These are phyloP conservation scores for Jaltomata sinuosa DNA, from an alignment of 257 asterid genomes.

Conservation along the genomic window DNA sequence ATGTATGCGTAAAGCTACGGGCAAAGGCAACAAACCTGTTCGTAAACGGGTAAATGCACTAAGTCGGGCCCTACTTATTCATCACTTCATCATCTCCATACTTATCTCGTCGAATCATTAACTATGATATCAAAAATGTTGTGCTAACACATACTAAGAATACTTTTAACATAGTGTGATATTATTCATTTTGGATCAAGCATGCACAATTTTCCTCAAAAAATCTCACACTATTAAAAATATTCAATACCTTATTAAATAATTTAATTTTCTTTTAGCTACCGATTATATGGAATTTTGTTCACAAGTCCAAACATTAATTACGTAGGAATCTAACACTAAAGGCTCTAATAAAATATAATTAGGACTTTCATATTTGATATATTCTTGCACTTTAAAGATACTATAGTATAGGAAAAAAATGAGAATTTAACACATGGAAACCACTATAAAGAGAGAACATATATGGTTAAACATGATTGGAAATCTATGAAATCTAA, in stretches of 20 bases:
- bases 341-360: background rate
- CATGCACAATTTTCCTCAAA: background rate
- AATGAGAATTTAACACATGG: background rate
- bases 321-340: background rate
- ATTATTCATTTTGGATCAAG: fast-evolving
- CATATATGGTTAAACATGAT: background rate
- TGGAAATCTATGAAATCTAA: background rate
- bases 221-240: fast-evolving
- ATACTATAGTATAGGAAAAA: background rate
- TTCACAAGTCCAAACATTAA: background rate
- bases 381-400: background rate
- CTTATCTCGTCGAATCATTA: background rate
- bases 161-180: background rate
- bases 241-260: background rate
- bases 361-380: background rate
- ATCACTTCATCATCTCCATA: background rate
- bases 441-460: background rate
- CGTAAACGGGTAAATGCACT: background rate
- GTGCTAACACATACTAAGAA: background rate
- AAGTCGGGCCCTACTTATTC: no score
- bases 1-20: background rate
- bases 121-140: background rate
- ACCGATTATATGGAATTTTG: background rate
- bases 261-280: background rate
- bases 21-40: background rate